These are phyloP conservation scores for Cercospora janseana DNA, from an alignment of 2,329 filamentous ascomycete genomes.

Conservation along the genomic window DNA sequence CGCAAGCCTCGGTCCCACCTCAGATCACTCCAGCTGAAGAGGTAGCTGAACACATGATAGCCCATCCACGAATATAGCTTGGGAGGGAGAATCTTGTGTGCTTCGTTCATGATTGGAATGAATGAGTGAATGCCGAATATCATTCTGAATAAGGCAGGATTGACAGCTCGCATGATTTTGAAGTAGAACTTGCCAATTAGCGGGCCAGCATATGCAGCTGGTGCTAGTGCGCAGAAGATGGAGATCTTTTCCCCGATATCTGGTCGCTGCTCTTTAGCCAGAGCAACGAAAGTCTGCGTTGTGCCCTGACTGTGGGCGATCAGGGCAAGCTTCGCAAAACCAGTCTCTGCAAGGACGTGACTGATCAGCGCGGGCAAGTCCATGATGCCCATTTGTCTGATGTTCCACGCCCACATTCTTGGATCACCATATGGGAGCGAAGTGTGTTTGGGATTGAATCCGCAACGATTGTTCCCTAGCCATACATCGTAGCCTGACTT, in stretches of 20 bases:
- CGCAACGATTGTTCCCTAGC: conserved; percentile 91
- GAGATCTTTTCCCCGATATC: conserved; percentile 78
- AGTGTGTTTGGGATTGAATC: conserved; percentile 74
- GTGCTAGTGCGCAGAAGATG: conserved; percentile 87
- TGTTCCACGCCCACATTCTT: conserved; percentile 96
- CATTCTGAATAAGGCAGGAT: conserved; percentile 70
- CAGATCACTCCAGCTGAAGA: conserved; percentile 83
- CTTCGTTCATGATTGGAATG: conserved; percentile 88
- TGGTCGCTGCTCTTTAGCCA: conserved; percentile 86
- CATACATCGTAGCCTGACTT: conserved; percentile 93
- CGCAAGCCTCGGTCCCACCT: conserved; percentile 80
- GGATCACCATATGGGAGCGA: conserved; percentile 71
- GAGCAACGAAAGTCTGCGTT: conserved; percentile 79
- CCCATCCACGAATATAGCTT: conserved; percentile 75
- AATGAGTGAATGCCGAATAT: conserved; percentile 92
- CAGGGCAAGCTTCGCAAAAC: conserved; percentile 77
- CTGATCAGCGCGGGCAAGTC: conserved; percentile 80
- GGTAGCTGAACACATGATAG: conserved; percentile 83
- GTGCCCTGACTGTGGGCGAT: conserved; percentile 90
- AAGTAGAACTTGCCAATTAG: conserved; percentile 85
- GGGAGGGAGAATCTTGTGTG: conserved; percentile 66
- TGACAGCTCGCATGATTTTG: conserved; percentile 83
- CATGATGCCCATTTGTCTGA: conserved; percentile 86
- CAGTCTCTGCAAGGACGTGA: conserved; percentile 76
- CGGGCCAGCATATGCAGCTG: conserved; percentile 84